Conservation (phyloP, 306 rosid species). For the Cyamopsis tetragonoloba region DNA sequence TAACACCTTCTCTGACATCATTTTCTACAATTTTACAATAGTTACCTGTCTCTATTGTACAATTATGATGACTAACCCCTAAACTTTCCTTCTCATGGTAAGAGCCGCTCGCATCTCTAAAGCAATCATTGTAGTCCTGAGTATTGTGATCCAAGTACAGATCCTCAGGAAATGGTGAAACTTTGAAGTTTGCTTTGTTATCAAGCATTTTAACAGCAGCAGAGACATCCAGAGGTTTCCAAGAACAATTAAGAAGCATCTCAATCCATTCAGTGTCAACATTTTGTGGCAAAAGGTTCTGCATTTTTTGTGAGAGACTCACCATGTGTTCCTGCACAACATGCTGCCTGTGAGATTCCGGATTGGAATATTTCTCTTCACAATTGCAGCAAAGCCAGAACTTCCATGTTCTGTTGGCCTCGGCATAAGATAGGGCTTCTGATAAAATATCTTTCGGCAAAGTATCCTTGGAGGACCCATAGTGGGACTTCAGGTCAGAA, state of each 20-base stretch:
- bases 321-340: slow-evolving; percentile 80
- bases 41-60: slow-evolving; percentile 32
- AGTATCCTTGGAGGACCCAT: slow-evolving; percentile 61
- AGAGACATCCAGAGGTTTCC: slow-evolving; percentile 78
- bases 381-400: slow-evolving; percentile 86
- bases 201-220: slow-evolving; percentile 74
- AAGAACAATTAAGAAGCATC: slow-evolving; percentile 75
- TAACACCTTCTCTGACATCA: slow-evolving; percentile 41
- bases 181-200: slow-evolving; percentile 40
- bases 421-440: slow-evolving; percentile 69
- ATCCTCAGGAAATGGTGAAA: slow-evolving; percentile 45
- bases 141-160: slow-evolving; percentile 33
- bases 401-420: slow-evolving; percentile 68
- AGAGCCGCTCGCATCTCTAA: slow-evolving; percentile 55
- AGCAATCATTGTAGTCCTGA: slow-evolving; percentile 45
- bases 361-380: slow-evolving; percentile 46
- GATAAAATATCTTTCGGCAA: slow-evolving; percentile 51
- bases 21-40: slow-evolving; percentile 34
- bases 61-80: slow-evolving; percentile 32
- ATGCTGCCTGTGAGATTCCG: slow-evolving; percentile 73
- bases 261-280: slow-evolving; percentile 75
- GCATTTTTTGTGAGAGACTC: slow-evolving; percentile 68
- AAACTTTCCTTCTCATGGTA: slow-evolving; percentile 41
- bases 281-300: slow-evolving; percentile 68
- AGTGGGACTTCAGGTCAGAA: slow-evolving; percentile 64